phyloP scores from a whole-genome alignment of 768 basidiomycete genomes.

The Pleurotus tuber-regium region DNA sequence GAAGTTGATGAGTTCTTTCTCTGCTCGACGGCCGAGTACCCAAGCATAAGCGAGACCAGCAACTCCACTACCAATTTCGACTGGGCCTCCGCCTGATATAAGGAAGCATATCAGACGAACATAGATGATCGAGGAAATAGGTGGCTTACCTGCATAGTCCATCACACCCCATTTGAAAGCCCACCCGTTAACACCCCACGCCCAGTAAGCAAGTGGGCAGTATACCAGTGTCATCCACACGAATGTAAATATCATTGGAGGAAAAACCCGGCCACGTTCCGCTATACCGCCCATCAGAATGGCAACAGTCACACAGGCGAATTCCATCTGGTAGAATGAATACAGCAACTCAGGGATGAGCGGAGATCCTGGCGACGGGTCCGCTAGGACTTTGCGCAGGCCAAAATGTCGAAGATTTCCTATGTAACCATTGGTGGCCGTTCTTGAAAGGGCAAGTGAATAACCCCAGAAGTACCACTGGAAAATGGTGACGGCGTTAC shows the following conservation, averaged over 20 bases:
- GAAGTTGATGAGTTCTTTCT: constrained; percentile 73
- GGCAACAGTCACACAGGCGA: constrained; percentile 76
- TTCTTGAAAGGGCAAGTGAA: constrained; percentile 77
- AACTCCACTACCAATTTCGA: constrained; percentile 84
- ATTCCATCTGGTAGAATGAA: constrained; percentile 87
- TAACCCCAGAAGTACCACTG: constrained; percentile 78
- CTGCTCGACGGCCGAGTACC: constrained; percentile 80
- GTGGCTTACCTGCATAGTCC: constrained; percentile 74
- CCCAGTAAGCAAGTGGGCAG: constrained; percentile 85
- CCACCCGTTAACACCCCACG: constrained; percentile 83
- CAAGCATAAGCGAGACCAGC: constrained; percentile 84
- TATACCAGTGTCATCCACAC: constrained; percentile 87
- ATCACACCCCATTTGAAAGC: constrained; percentile 79
- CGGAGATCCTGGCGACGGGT: constrained; percentile 76
- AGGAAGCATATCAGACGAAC: background rate
- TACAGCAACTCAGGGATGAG: constrained; percentile 82
- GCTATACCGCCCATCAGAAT: constrained; percentile 81
- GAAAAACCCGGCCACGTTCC: constrained; percentile 82
- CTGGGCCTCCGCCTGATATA: constrained; percentile 72
- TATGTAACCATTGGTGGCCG: constrained; percentile 73
- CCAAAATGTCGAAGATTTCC: constrained; percentile 82
- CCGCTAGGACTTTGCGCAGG: constrained; percentile 64
- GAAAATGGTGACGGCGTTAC: constrained; percentile 74
- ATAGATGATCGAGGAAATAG: background rate
- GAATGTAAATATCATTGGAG: constrained; percentile 79